Conservation (phyloP, 495 filamentous ascomycete species). For the Daldinia loculata region DNA sequence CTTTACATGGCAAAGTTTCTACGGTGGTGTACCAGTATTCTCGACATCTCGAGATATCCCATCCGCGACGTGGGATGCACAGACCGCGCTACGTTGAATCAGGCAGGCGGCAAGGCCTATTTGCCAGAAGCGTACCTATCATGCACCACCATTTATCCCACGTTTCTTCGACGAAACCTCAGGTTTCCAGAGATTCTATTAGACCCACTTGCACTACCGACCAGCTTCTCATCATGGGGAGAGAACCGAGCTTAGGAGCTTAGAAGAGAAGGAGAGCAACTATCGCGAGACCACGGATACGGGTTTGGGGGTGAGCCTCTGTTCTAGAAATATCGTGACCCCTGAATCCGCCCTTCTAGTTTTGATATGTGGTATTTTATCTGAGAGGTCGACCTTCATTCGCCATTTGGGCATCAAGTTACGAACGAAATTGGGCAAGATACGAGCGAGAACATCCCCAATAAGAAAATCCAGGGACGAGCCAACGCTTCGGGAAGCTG, state of each 20-base stretch:
- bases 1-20: slow-evolving; percentile 27
- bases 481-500: slow-evolving; percentile 23
- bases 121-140: slow-evolving; percentile 26
- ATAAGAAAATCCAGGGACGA: slow-evolving; percentile 27
- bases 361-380: slow-evolving; percentile 28
- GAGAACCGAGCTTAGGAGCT: slow-evolving; percentile 19
- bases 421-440: slow-evolving; percentile 36
- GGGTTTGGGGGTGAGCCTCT: slow-evolving; percentile 1
- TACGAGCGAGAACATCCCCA: slow-evolving; percentile 12
- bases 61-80: slow-evolving; percentile 30
- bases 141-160: slow-evolving; percentile 31
- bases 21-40: slow-evolving; percentile 26
- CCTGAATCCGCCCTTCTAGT: slow-evolving; percentile 27
- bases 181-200: slow-evolving; percentile 25
- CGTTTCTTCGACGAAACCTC: slow-evolving; percentile 37
- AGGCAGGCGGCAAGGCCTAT: slow-evolving; percentile 33
- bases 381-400: slow-evolving; percentile 7
- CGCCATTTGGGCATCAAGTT: slow-evolving; percentile 35
- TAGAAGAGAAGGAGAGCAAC: slow-evolving; percentile 17
- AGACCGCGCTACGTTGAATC: slow-evolving; percentile 36
- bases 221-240: slow-evolving; percentile 40
- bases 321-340: slow-evolving; percentile 19
- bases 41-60: slow-evolving; percentile 27
- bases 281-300: slow-evolving; percentile 15
- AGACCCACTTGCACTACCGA: slow-evolving; percentile 21